Evolutionary conservation across 306 rosid genomes (phyloP).

Genomic region (Mimosa bimucronata): DNA sequence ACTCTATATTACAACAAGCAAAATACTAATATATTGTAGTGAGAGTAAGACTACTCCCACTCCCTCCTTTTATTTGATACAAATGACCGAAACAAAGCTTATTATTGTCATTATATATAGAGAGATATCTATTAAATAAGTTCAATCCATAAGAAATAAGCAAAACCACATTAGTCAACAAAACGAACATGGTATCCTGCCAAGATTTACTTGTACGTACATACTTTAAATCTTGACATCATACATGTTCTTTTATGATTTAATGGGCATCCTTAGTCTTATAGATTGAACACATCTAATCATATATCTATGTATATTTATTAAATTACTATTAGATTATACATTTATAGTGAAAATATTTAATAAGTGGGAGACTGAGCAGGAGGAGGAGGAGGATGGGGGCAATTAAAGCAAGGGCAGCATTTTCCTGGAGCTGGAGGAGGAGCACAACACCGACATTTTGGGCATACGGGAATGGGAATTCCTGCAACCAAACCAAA

Average conservation of each 20-base stretch:
- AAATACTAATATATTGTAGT: background rate
- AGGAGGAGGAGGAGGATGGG: background rate
- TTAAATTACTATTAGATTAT: background rate
- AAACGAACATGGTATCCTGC: background rate
- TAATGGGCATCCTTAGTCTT: background rate
- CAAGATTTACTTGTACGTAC: background rate
- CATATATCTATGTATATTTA: background rate
- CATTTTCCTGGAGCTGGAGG: slow-evolving; percentile 20
- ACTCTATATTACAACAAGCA: background rate
- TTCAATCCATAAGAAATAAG: background rate
- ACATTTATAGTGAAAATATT: background rate
- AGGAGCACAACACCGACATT: slow-evolving; percentile 28
- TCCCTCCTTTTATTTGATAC: background rate
- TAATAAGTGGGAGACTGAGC: background rate
- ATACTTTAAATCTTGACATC: background rate
- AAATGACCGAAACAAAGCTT: background rate
- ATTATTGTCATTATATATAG: too few relatives aligned
- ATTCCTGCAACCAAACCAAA: background rate
- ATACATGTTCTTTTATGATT: background rate
- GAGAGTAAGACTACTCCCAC: background rate
- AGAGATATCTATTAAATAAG: background rate
- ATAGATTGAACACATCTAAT: background rate
- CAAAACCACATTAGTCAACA: background rate
- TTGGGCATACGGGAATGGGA: slow-evolving; percentile 43
- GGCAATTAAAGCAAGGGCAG: slow-evolving; percentile 5